These are phyloP conservation scores for Russula dissimulans DNA, from an alignment of 768 basidiomycete species.

Conservation along the genomic window DNA sequence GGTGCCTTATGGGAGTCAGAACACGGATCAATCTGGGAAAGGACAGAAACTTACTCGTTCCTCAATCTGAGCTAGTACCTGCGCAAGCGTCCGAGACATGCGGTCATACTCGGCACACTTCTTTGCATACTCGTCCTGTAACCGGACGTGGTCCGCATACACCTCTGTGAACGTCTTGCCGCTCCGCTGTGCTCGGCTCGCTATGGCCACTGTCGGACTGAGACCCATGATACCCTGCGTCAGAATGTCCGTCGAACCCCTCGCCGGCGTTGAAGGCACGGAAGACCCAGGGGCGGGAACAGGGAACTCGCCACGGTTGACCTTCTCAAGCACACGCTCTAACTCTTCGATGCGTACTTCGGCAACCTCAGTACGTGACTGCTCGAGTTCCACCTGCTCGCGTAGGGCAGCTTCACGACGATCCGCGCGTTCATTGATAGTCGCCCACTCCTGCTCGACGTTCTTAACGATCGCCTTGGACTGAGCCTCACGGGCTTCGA, in stretches of 20 bases:
- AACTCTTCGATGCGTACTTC: conserved; percentile 67
- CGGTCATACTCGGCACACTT: conserved; percentile 78
- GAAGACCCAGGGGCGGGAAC: conserved; percentile 37
- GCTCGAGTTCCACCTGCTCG: conserved; percentile 68
- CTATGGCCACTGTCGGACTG: conserved; percentile 85
- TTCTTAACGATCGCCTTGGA: conserved; percentile 73
- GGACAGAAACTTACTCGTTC: conserved; percentile 54
- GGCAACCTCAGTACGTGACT: conserved; percentile 53
- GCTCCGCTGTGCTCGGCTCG: conserved; percentile 65
- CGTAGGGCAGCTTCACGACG: conserved; percentile 54
- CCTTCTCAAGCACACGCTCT: conserved; percentile 59
- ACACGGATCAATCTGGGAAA: neutral
- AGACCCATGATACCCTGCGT: conserved; percentile 56
- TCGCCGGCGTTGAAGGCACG: conserved; percentile 40
- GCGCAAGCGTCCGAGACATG: conserved; percentile 71
- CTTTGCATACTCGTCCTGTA: conserved; percentile 72
- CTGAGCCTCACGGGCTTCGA: conserved; percentile 84
- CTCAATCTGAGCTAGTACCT: conserved; percentile 82
- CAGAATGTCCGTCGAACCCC: conserved; percentile 33
- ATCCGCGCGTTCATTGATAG: conserved; percentile 59
- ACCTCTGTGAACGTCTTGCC: conserved; percentile 93
- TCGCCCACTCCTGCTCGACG: conserved; percentile 77
- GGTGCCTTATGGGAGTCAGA: conserved; percentile 55
- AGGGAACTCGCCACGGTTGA: conserved; percentile 66
- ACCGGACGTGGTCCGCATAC: conserved; percentile 79